Conservation (phyloP, 305 asterid species). For the Striga hermonthica region DNA sequence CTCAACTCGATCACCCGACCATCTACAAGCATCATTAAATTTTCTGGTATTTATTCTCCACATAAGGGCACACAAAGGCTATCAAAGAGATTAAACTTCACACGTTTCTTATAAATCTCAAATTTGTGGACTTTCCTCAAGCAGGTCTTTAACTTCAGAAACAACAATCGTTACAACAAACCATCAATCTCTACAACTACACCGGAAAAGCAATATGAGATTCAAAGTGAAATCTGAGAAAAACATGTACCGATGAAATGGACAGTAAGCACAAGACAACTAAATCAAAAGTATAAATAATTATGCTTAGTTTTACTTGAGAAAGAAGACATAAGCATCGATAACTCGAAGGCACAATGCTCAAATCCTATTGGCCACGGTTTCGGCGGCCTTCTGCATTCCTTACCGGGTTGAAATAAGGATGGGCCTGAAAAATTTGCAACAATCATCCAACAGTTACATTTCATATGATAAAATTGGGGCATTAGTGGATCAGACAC, state of each 20-base stretch:
- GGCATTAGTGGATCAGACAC: too few relatives aligned
- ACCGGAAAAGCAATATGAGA: neutral
- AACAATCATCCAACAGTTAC: slow-evolving; percentile 12
- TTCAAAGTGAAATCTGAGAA: slow-evolving; percentile 15
- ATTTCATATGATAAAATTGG: neutral
- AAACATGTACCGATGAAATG: slow-evolving; percentile 30
- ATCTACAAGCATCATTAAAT: too few relatives aligned
- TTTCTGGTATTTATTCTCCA: too few relatives aligned
- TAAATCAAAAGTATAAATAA: slow-evolving; percentile 27
- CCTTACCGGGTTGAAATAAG: slow-evolving; percentile 78
- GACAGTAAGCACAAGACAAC: slow-evolving; percentile 29
- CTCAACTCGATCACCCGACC: too few relatives aligned
- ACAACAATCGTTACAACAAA: too few relatives aligned
- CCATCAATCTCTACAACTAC: too few relatives aligned
- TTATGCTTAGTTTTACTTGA: slow-evolving; percentile 9
- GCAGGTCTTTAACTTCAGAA: too few relatives aligned
- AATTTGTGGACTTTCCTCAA: too few relatives aligned
- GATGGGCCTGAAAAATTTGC: slow-evolving; percentile 72
- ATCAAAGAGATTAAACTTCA: too few relatives aligned
- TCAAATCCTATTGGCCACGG: slow-evolving; percentile 50
- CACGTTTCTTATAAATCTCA: too few relatives aligned
- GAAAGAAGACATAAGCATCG: slow-evolving; percentile 29
- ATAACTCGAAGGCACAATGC: slow-evolving; percentile 24
- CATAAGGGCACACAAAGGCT: too few relatives aligned
- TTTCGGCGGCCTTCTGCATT: slow-evolving; percentile 79